Evolutionary conservation across 2,329 filamentous ascomycete species (phyloP).

Genomic region (Escovopsis sp.): DNA sequence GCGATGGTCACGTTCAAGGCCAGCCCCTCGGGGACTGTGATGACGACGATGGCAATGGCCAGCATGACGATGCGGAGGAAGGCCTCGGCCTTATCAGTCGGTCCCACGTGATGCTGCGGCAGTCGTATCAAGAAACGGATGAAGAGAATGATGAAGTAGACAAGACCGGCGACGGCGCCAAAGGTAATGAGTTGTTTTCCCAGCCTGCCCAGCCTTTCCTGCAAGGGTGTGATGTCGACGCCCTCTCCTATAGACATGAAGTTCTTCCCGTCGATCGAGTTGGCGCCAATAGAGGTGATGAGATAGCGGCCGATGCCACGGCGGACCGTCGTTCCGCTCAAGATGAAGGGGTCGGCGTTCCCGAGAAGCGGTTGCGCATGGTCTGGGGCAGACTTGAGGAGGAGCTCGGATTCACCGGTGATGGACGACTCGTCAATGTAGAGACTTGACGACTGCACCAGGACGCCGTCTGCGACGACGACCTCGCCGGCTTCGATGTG

Average conservation of each 20-base stretch:
- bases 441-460: constrained; percentile 38
- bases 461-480: constrained; percentile 54
- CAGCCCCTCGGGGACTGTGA: constrained; percentile 45
- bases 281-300: constrained; percentile 58
- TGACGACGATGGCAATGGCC: constrained; percentile 43
- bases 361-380: constrained; percentile 42
- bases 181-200: constrained; percentile 55
- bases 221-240: constrained; percentile 62
- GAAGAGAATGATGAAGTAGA: constrained; percentile 28
- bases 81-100: constrained; percentile 37
- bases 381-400: constrained; percentile 47
- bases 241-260: constrained; percentile 67
- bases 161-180: constrained; percentile 23
- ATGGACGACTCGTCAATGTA: constrained; percentile 63
- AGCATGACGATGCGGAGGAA: constrained; percentile 45
- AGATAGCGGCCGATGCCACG: constrained; percentile 65
- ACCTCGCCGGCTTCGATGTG: constrained; percentile 60
- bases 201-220: constrained; percentile 61
- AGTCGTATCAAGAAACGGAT: constrained; percentile 24
- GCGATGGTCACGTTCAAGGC: constrained; percentile 47
- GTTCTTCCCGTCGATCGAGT: constrained; percentile 64
- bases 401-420: constrained; percentile 60
- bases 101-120: constrained; percentile 21
- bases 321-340: constrained; percentile 64
- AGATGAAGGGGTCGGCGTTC: constrained; percentile 58